A percentile compares a stretch with the other conserved stretches of the same genome.
These are phyloP conservation scores for Aspergillus japonicus DNA, from an alignment of 2,329 filamentous ascomycete genomes.

Conservation along the genomic window DNA sequence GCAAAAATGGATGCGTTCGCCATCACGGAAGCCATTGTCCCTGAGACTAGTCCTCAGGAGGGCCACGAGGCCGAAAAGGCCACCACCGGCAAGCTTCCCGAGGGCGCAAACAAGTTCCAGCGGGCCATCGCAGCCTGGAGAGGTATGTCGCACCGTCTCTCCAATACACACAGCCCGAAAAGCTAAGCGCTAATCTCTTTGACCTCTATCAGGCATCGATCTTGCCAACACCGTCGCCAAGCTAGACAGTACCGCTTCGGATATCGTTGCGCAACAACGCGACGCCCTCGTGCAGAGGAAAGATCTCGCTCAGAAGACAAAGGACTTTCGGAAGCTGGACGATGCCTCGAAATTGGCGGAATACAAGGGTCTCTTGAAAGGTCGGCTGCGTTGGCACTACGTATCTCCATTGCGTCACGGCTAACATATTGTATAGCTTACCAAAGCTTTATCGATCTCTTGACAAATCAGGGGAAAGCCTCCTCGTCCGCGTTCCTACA, in stretches of 20 bases:
- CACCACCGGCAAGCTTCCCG: constrained; percentile 37
- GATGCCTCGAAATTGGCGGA: constrained; percentile 82
- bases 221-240: constrained; percentile 77
- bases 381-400: constrained; percentile 44
- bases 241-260: constrained; percentile 90
- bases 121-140: constrained; percentile 94
- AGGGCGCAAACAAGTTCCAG: constrained; percentile 89
- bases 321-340: constrained; percentile 93
- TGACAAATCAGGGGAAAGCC: constrained; percentile 93
- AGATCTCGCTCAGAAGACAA: constrained; percentile 97
- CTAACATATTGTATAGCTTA: constrained; percentile 62
- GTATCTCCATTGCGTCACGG: not conserved
- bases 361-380: constrained; percentile 85
- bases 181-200: constrained; percentile 4
- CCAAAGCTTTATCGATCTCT: constrained; percentile 92
- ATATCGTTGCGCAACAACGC: constrained; percentile 88
- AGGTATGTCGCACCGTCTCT: constrained; percentile 55
- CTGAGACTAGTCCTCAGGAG: constrained; percentile 29
- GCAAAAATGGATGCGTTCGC: constrained; percentile 45
- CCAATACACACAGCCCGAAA: not conserved
- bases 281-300: constrained; percentile 96
- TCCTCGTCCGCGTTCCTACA: constrained; percentile 92
- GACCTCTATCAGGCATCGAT: constrained; percentile 67
- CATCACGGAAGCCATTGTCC: constrained; percentile 41
- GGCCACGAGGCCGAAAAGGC: constrained; percentile 24